Evolutionary conservation across 345 rosid species (phyloP).

Genomic region (Jatropha curcas): DNA sequence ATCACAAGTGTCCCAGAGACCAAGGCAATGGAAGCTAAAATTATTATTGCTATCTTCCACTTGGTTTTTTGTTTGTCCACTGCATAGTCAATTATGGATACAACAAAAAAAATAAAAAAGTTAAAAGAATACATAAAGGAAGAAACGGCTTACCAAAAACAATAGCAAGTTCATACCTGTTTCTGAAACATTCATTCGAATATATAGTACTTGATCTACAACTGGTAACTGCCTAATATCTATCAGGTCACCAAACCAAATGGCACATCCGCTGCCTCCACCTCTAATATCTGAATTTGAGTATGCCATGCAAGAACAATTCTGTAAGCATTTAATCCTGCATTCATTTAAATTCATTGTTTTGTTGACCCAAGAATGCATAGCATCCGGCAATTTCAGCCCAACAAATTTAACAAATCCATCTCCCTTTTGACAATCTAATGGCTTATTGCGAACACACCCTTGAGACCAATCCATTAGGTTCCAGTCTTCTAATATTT

Average conservation of each 20-base stretch:
- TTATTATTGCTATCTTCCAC: background rate
- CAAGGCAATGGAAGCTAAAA: background rate
- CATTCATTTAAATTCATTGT: slow-evolving; percentile 13
- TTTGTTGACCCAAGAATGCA: slow-evolving; percentile 4
- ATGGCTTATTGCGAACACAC: background rate
- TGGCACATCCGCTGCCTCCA: slow-evolving; percentile 17
- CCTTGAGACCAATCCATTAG: background rate
- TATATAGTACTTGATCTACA: slow-evolving; percentile 9
- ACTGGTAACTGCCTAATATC: slow-evolving; percentile 8
- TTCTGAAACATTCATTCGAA: slow-evolving; percentile 15
- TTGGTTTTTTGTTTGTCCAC: background rate
- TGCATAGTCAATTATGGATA: background rate
- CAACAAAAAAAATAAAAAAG: too few relatives aligned
- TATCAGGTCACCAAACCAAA: slow-evolving; percentile 20
- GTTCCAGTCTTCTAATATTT: background rate
- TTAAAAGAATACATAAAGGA: background rate
- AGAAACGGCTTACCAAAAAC: background rate
- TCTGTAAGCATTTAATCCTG: slow-evolving; percentile 10
- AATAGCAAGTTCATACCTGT: slow-evolving; percentile 2
- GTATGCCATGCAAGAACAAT: slow-evolving; percentile 25
- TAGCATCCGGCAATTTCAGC: slow-evolving; percentile 21
- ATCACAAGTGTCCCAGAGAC: background rate
- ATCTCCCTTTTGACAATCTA: background rate
- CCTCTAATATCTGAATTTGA: background rate
- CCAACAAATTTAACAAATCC: background rate